Conservation (phyloP, 2,329 filamentous ascomycete genomes). For the Daldinia sp. region DNA sequence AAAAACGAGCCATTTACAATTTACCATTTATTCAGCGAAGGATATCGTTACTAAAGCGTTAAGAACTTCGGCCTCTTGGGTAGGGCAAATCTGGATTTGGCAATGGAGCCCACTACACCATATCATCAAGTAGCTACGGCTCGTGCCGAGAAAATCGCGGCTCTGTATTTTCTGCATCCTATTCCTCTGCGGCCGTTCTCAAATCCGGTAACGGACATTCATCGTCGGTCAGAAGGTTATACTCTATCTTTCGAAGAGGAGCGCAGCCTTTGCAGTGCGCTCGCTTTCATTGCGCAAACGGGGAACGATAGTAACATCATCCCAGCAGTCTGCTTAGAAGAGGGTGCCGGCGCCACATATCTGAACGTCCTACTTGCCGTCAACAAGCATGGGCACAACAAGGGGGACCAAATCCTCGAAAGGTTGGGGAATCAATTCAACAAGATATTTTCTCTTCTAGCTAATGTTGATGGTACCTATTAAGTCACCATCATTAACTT, state of each 20-base stretch:
- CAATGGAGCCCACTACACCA: slow-evolving; percentile 8
- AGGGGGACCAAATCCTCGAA: slow-evolving; percentile 36
- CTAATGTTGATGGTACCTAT: slow-evolving; percentile 12
- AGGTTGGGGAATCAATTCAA: slow-evolving; percentile 25
- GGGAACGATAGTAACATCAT: slow-evolving; percentile 45
- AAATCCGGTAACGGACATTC: slow-evolving; percentile 20
- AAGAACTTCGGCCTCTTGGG: neutral
- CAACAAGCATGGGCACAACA: slow-evolving; percentile 39
- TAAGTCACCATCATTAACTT: neutral
- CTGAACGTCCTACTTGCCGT: slow-evolving; percentile 47
- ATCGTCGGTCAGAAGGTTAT: slow-evolving; percentile 28
- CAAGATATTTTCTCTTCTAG: slow-evolving; percentile 32
- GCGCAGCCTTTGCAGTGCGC: slow-evolving; percentile 40
- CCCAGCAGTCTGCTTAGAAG: slow-evolving; percentile 47
- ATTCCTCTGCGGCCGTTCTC: slow-evolving; percentile 35
- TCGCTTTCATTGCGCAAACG: slow-evolving; percentile 48
- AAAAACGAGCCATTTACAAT: neutral
- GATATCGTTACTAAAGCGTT: too few species aligned
- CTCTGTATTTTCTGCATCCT: slow-evolving; percentile 42
- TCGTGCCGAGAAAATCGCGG: slow-evolving; percentile 43
- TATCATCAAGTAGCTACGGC: slow-evolving; percentile 18
- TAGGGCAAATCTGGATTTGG: neutral
- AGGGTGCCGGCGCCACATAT: slow-evolving; percentile 24
- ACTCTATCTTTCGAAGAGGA: slow-evolving; percentile 47
- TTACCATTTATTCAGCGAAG: too few species aligned